Percentiles rank a stretch among this genome's conserved stretches.
These are phyloP conservation scores for Bromus sterilis DNA, from an alignment of 176 grass and related monocot species.

Conservation along the genomic window DNA sequence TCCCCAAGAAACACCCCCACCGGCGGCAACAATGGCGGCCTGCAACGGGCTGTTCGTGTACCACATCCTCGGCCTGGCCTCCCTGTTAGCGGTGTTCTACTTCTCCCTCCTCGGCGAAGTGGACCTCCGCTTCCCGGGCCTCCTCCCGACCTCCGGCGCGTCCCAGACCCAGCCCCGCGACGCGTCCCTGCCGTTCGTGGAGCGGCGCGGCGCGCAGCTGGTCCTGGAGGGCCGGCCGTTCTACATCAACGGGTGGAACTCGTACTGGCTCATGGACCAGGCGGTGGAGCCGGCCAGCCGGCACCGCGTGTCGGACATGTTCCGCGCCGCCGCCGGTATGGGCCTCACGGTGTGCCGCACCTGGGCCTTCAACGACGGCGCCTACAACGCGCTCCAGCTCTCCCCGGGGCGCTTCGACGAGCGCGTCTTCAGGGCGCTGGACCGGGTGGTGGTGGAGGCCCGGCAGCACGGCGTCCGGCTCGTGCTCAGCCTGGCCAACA, in stretches of 20 bases:
- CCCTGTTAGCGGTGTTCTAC: slow-evolving; percentile 64
- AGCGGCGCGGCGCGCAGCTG: slow-evolving; percentile 60
- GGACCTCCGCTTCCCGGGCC: slow-evolving; percentile 22
- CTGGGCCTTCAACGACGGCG: slow-evolving; percentile 95
- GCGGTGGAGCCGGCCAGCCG: slow-evolving; percentile 61
- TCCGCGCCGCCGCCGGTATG: slow-evolving; percentile 50
- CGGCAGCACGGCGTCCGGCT: slow-evolving; percentile 56
- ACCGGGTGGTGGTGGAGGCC: slow-evolving; percentile 76
- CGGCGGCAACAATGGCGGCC: slow-evolving; percentile 39
- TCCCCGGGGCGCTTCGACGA: slow-evolving; percentile 76
- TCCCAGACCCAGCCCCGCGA: background rate
- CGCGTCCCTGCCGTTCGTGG: slow-evolving; percentile 50
- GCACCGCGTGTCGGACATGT: slow-evolving; percentile 45
- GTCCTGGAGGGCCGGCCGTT: slow-evolving; percentile 50
- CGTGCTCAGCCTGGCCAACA: slow-evolving; percentile 75
- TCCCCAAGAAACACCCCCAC: background rate
- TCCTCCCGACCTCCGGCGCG: background rate
- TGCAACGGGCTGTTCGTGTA: slow-evolving; percentile 53
- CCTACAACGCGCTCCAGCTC: slow-evolving; percentile 87
- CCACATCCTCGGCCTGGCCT: slow-evolving; percentile 64
- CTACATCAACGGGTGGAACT: slow-evolving; percentile 98
- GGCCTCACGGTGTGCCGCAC: slow-evolving; percentile 96
- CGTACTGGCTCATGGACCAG: slow-evolving; percentile 98
- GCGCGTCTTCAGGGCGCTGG: slow-evolving; percentile 79
- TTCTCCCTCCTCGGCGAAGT: slow-evolving; percentile 63